Evolutionary conservation across 257 asterid genomes (phyloP).

Genomic region (Solanum ossicruentum): DNA sequence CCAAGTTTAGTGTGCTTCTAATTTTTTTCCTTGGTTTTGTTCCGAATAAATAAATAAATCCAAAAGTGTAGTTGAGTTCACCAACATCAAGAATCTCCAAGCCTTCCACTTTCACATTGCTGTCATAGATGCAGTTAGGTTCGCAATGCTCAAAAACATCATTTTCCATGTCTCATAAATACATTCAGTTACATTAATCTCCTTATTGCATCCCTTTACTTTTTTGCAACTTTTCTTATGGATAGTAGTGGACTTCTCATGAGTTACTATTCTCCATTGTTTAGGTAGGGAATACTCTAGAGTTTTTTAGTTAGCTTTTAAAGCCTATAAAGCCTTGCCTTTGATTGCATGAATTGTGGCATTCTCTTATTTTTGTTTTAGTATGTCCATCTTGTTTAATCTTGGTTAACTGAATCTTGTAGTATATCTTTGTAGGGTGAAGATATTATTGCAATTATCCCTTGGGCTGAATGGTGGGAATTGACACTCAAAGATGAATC

Average conservation of each 20-base stretch:
- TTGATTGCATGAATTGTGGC: not conserved
- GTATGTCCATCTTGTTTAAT: not conserved
- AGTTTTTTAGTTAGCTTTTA: not conserved
- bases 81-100: too few relatives aligned
- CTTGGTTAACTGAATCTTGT: not conserved
- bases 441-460: slow-evolving; percentile 71
- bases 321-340: not conserved
- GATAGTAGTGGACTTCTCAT: not conserved
- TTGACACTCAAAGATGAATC: slow-evolving; percentile 71
- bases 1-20: not conserved
- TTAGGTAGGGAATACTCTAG: not conserved
- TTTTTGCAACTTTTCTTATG: not conserved
- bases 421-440: slow-evolving; percentile 57
- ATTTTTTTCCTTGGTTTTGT: not conserved
- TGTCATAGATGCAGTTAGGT: too few relatives aligned
- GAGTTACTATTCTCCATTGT: not conserved
- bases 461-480: slow-evolving; percentile 99
- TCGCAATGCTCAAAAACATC: not conserved
- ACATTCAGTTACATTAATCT: not conserved
- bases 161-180: not conserved
- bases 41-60: not conserved
- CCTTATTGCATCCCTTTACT: not conserved
- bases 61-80: not conserved
- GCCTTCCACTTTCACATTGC: too few relatives aligned
- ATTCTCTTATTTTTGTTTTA: not conserved